Evolutionary conservation across 2,329 filamentous ascomycete species (phyloP), one percentile per base, ranked within the genome.

Genomic region (Fusarium guadeloupense): DNA sequence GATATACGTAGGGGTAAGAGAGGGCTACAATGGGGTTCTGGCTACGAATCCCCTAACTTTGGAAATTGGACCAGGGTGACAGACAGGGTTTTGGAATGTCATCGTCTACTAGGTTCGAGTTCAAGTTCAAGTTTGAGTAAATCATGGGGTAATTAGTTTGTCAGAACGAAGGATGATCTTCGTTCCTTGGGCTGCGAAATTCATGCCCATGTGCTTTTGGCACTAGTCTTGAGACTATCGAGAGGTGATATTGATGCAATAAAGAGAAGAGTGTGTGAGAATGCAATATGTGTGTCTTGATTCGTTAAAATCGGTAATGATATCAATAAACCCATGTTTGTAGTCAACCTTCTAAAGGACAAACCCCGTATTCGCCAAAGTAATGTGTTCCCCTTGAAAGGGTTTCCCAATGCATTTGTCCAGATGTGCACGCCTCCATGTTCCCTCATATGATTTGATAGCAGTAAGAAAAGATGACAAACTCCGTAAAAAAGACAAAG

Each of bases 351-450:
- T 41, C 61, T 55, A 57, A 59, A 40, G 54, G 37, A 38, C 39
- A 50, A 51, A 49, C 23, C 55, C 55, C 39, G 9, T 48, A 43
- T 64, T 26, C 60, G 60, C 60, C 60, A 30, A 37, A 47, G n/a
- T n/a, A n/a, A n/a, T n/a, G n/a, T n/a, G n/a, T 49, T 58, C 42
- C 42, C 53, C 33, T 35, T 28, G 6, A 30, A 30, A 20, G 16
- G 28, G 28, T 37, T 38, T 43, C 42, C 47, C 43, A 53, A 59
- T 63, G 54, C 59, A 38, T 60, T 28, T 40, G 25, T 43, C 31
- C 41, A 34, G 26, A 14, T 31, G 41, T 46, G 55, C 55, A 59
- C 46, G 40, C 54, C 54, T 59, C 45, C 38, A 9, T 35, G 33
- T 19, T 35, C 33, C 37, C 46, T 59, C 38, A 20, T 53, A n/a